These are phyloP conservation scores for Trametopsis cervina DNA, from an alignment of 768 basidiomycete genomes.

Conservation along the genomic window DNA sequence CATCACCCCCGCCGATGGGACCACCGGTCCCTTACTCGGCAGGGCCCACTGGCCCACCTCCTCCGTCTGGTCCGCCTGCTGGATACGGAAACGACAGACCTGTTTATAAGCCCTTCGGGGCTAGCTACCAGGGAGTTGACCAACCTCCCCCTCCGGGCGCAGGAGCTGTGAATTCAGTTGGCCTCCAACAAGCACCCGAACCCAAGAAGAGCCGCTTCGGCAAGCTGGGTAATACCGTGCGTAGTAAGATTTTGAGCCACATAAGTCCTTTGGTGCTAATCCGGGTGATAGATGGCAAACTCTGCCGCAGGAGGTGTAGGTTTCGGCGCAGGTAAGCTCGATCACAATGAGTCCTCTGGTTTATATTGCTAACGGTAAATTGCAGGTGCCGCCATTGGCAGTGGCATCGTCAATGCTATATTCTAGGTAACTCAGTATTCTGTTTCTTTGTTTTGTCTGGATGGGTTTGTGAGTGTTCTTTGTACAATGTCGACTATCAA, in stretches of 20 bases:
- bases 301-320: slow-evolving; percentile 59
- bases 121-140: slow-evolving; percentile 28
- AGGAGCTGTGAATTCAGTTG: slow-evolving; percentile 22
- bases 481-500: too few species aligned
- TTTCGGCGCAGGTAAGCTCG: slow-evolving; percentile 60
- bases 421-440: slow-evolving; percentile 34
- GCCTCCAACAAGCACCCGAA: slow-evolving; percentile 35
- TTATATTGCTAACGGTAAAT: too few species aligned
- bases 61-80: slow-evolving; percentile 3
- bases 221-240: slow-evolving; percentile 50
- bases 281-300: slow-evolving; percentile 24
- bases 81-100: slow-evolving; percentile 20
- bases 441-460: too few species aligned
- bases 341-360: slow-evolving; percentile 22
- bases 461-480: too few species aligned
- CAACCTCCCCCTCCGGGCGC: slow-evolving; percentile 23
- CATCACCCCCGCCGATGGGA: slow-evolving; percentile 9
- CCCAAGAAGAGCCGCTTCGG: slow-evolving; percentile 56
- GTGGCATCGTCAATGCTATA: slow-evolving; percentile 42
- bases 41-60: slow-evolving; percentile 19
- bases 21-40: slow-evolving; percentile 32
- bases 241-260: slow-evolving; percentile 9
- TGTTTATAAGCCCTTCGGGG: slow-evolving; percentile 32
- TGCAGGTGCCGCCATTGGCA: slow-evolving; percentile 44
- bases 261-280: background rate